Conservation (phyloP, 2,329 filamentous ascomycete genomes). For the Claviceps sp. region DNA sequence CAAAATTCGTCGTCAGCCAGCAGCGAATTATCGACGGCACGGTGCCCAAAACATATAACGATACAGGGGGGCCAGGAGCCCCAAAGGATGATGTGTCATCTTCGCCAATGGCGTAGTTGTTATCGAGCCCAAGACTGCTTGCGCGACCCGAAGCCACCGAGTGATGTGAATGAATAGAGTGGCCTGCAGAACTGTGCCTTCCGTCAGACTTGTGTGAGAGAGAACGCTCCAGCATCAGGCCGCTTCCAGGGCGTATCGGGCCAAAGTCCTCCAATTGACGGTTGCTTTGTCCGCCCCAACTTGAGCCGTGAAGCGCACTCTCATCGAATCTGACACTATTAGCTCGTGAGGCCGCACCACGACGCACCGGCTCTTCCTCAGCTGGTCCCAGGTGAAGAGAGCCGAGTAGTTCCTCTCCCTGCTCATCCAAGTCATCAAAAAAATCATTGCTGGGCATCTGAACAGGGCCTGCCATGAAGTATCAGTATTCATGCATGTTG, state of each 20-base stretch:
- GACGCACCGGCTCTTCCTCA: constrained; percentile 73
- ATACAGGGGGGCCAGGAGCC: constrained; percentile 64
- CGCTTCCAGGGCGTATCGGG: constrained; percentile 63
- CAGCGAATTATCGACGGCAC: constrained; percentile 92
- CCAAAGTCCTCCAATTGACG: constrained; percentile 75
- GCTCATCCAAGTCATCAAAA: constrained; percentile 83
- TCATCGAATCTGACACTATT: constrained; percentile 98
- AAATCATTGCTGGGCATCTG: constrained; percentile 71
- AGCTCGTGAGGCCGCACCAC: constrained; percentile 78
- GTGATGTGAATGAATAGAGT: constrained; percentile 54
- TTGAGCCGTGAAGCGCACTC: constrained; percentile 75
- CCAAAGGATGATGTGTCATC: constrained; percentile 58
- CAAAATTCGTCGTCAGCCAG: constrained; percentile 85
- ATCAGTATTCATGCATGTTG: background rate
- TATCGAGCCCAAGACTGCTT: constrained; percentile 79
- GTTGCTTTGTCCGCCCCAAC: constrained; percentile 66
- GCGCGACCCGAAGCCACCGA: constrained; percentile 68
- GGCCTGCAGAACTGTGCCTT: constrained; percentile 82
- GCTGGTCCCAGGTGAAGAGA: constrained; percentile 68
- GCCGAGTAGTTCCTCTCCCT: constrained; percentile 65
- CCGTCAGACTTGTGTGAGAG: constrained; percentile 94
- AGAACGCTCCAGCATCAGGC: constrained; percentile 80
- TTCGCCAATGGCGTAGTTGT: constrained; percentile 46
- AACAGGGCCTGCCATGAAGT: constrained; percentile 49
- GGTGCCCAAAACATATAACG: constrained; percentile 72